Conservation (phyloP, 768 basidiomycete species). For the Steccherinum ochraceum region DNA sequence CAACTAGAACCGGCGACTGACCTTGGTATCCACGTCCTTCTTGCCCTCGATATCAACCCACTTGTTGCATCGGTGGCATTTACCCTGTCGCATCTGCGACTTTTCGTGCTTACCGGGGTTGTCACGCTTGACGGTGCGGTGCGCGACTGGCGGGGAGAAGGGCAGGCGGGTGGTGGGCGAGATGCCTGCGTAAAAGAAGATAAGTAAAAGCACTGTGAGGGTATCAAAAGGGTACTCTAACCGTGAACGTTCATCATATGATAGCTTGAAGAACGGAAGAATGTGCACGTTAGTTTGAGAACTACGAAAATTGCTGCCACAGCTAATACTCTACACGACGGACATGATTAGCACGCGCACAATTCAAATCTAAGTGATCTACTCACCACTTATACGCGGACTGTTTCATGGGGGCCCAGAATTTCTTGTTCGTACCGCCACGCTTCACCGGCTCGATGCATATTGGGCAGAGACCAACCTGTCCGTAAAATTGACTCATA, state of each 20-base stretch:
- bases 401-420: slow-evolving; percentile 77
- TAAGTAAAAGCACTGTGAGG: slow-evolving; percentile 3
- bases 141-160: slow-evolving; percentile 70
- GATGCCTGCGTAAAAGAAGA: slow-evolving; percentile 48
- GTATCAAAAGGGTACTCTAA: slow-evolving; percentile 19
- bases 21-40: slow-evolving; percentile 72
- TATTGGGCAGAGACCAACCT: slow-evolving; percentile 68
- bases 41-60: slow-evolving; percentile 72
- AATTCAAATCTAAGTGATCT: too few relatives aligned
- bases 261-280: slow-evolving; percentile 40
- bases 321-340: too few relatives aligned
- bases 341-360: too few relatives aligned
- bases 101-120: slow-evolving; percentile 57
- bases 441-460: slow-evolving; percentile 56
- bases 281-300: not conserved
- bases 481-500: too few relatives aligned
- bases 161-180: slow-evolving; percentile 62
- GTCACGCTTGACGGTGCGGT: slow-evolving; percentile 41
- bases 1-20: slow-evolving; percentile 16
- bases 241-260: slow-evolving; percentile 82
- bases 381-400: slow-evolving; percentile 78
- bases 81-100: slow-evolving; percentile 53
- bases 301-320: not conserved
- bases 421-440: slow-evolving; percentile 55
- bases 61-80: slow-evolving; percentile 69